Percentiles rank a stretch among this genome's conserved stretches.
Conservation (phyloP, 495 filamentous ascomycete species). For the Lophiostoma macrostomum region DNA sequence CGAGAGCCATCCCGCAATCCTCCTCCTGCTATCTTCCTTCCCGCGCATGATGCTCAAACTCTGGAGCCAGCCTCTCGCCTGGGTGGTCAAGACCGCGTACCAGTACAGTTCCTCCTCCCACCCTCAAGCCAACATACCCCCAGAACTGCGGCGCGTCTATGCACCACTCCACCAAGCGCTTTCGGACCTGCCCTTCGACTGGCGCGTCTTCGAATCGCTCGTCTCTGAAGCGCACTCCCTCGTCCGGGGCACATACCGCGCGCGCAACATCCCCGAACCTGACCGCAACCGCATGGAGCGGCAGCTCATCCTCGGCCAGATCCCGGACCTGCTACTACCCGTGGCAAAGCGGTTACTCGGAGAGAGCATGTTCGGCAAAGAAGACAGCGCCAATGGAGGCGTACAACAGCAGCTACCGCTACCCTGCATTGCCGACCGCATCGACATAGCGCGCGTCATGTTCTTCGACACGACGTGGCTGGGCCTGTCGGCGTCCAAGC, state of each 20-base stretch:
- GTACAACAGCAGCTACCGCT: too few species aligned
- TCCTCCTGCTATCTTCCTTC: constrained; percentile 69
- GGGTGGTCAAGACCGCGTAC: constrained; percentile 7
- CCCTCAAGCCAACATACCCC: constrained; percentile 22
- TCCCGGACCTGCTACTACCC: constrained; percentile 33
- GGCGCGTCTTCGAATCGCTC: constrained; percentile 47
- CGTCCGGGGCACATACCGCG: constrained; percentile 36
- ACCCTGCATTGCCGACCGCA: too few species aligned
- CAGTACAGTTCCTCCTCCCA: too few species aligned
- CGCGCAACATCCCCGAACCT: constrained; percentile 3
- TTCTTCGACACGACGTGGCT: constrained; percentile 34
- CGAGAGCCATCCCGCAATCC: constrained; percentile 53
- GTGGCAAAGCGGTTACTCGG: constrained; percentile 26
- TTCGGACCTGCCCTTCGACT: constrained; percentile 51
- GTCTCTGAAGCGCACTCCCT: constrained; percentile 48
- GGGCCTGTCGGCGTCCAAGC: constrained; percentile 21
- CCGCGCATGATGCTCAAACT: constrained; percentile 68
- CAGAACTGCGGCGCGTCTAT: constrained; percentile 27
- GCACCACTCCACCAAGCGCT: constrained; percentile 33
- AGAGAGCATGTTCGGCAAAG: constrained; percentile 14
- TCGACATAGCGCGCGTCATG: constrained; percentile 26
- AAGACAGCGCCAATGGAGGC: neutral
- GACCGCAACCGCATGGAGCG: constrained; percentile 30
- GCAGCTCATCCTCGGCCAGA: constrained; percentile 30
- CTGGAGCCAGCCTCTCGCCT: constrained; percentile 56